These are phyloP conservation scores for Adenanthera pavonina DNA, from an alignment of 306 rosid genomes.

Conservation along the genomic window DNA sequence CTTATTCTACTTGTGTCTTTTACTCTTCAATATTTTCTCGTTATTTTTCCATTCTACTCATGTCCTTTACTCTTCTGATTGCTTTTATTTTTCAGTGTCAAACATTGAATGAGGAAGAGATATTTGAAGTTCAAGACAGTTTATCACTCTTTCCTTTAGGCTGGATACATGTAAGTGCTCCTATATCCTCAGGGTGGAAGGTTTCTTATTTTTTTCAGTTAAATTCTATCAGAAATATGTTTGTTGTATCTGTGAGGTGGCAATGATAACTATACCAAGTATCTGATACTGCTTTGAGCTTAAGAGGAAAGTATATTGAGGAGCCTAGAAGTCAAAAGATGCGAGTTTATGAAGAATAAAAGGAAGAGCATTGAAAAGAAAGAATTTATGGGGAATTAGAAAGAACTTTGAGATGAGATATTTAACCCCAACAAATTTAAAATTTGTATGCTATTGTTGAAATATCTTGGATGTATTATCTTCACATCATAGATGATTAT, in stretches of 20 bases:
- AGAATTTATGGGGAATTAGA: slow-evolving; percentile 5
- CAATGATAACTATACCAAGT: not conserved
- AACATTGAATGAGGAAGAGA: slow-evolving; percentile 97
- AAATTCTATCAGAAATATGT: slow-evolving; percentile 20
- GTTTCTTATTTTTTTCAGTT: slow-evolving; percentile 10
- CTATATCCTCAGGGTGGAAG: slow-evolving; percentile 31
- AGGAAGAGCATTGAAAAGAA: not conserved
- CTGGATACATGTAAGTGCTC: slow-evolving; percentile 96
- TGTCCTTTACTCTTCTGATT: not conserved
- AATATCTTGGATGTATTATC: not conserved
- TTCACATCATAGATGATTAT: not conserved
- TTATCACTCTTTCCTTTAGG: slow-evolving; percentile 94
- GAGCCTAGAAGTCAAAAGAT: not conserved
- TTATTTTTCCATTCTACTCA: slow-evolving; percentile 30
- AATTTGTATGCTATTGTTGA: not conserved
- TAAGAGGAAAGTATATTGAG: slow-evolving; percentile 5
- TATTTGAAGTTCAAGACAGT: slow-evolving; percentile 97
- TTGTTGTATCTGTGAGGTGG: slow-evolving; percentile 18
- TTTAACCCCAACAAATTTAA: not conserved
- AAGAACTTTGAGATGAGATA: slow-evolving; percentile 14
- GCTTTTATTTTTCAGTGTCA: slow-evolving; percentile 67
- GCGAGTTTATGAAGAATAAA: slow-evolving; percentile 20
- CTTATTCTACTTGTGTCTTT: not conserved
- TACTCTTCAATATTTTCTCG: not conserved
- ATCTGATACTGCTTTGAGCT: slow-evolving; percentile 14